Evolutionary conservation across 2,329 filamentous ascomycete genomes (phyloP).

Genomic region (Colletotrichum endophyticum): DNA sequence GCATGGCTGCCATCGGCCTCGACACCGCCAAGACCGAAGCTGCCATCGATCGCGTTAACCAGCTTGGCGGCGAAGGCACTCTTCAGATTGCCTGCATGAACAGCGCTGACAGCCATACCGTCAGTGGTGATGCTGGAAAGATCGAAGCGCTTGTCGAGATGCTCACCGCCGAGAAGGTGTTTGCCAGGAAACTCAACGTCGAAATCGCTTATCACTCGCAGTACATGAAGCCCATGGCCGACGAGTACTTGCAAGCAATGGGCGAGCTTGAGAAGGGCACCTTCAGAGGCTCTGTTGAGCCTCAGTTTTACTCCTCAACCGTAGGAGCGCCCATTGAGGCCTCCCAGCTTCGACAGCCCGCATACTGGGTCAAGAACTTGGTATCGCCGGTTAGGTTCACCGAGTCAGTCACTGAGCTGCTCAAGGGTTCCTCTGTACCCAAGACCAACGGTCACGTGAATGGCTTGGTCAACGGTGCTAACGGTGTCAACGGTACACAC

Average conservation of each 20-base stretch:
- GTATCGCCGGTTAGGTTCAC: constrained; percentile 48
- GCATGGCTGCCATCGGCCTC: constrained; percentile 47
- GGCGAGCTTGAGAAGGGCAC: neutral
- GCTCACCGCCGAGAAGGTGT: constrained; percentile 37
- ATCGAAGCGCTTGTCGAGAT: constrained; percentile 34
- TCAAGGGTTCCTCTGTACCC: neutral
- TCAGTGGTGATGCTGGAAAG: constrained; percentile 37
- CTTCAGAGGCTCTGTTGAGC: neutral
- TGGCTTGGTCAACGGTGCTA: neutral
- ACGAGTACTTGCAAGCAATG: constrained; percentile 34
- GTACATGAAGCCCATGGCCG: constrained; percentile 50
- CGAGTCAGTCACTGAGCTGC: constrained; percentile 38
- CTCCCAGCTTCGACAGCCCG: constrained; percentile 21
- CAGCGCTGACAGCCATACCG: constrained; percentile 55
- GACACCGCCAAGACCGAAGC: constrained; percentile 27
- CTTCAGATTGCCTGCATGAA: constrained; percentile 54
- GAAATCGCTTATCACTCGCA: constrained; percentile 59
- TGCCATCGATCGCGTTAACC: constrained; percentile 28
- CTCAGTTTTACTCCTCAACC: constrained; percentile 18
- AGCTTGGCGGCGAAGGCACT: constrained; percentile 14
- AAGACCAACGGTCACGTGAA: neutral
- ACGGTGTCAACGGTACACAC: neutral
- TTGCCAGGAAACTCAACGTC: constrained; percentile 53
- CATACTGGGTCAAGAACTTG: constrained; percentile 52
- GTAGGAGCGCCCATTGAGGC: neutral